Evolutionary conservation across 108 stramenopile genomes (phyloP).

Genomic region (Cyclostephanos invisitatus): DNA sequence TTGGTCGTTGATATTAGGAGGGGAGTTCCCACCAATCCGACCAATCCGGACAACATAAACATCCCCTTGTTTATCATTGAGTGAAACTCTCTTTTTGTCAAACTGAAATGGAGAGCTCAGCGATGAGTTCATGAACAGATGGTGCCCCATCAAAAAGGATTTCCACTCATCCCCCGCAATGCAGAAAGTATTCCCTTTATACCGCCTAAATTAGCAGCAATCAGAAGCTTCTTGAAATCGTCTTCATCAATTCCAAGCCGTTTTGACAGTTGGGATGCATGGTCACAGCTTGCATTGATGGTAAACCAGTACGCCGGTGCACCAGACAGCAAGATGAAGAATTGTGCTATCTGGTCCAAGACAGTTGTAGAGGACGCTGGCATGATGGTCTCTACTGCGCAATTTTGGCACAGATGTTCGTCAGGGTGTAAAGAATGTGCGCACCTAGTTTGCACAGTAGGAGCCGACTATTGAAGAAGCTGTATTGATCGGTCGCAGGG

Average conservation of each 20-base stretch:
- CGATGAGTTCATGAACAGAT: background rate
- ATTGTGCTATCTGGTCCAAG: too few relatives aligned
- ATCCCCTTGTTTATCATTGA: background rate
- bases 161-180: background rate
- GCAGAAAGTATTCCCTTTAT: background rate
- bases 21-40: background rate
- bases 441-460: too few relatives aligned
- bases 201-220: background rate
- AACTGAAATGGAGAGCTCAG: background rate
- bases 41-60: conserved; percentile 4
- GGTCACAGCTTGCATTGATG: background rate
- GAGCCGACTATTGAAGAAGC: too few relatives aligned
- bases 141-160: background rate
- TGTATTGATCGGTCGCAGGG: too few relatives aligned
- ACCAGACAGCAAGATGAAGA: background rate
- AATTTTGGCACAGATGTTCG: too few relatives aligned
- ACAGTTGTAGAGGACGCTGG: too few relatives aligned
- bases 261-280: background rate
- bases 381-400: too few relatives aligned
- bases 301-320: background rate
- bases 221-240: background rate
- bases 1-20: background rate
- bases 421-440: too few relatives aligned
- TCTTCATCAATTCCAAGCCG: background rate
- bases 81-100: background rate